Percentiles rank a stretch among this genome's conserved stretches.
Conservation (phyloP, 371 early-diverging fungal genomes). For the Gilbertella persicaria region DNA sequence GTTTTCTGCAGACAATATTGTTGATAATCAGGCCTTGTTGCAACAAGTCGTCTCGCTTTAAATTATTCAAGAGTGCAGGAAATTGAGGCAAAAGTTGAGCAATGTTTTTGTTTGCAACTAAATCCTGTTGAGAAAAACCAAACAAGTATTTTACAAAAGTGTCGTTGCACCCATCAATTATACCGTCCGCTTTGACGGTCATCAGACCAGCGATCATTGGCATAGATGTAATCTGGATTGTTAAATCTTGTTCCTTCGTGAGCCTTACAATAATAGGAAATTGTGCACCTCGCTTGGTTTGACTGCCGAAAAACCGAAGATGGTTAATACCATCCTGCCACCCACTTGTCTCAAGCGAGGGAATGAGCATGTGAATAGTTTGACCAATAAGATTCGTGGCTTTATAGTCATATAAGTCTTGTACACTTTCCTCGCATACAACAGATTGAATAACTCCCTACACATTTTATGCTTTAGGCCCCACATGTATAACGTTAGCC, state of each 20-base stretch:
- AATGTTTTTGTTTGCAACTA: constrained; percentile 48
- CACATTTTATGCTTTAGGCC: too few species aligned
- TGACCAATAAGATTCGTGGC: constrained; percentile 49
- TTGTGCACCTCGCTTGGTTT: constrained; percentile 55
- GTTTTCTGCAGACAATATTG: constrained; percentile 35
- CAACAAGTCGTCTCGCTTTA: constrained; percentile 35
- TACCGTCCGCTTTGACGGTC: constrained; percentile 54
- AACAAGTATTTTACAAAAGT: constrained; percentile 70
- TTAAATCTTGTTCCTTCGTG: constrained; percentile 7
- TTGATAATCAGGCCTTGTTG: constrained; percentile 45
- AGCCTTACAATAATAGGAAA: constrained; percentile 64
- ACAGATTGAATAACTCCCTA: constrained; percentile 57
- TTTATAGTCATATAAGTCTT: constrained; percentile 58
- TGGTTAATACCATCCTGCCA: constrained; percentile 42
- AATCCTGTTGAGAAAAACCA: constrained; percentile 59
- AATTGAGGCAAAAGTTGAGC: constrained; percentile 66
- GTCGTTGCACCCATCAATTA: constrained; percentile 64
- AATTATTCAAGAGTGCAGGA: constrained; percentile 45
- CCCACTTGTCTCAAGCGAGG: neutral
- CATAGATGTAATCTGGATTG: constrained; percentile 63
- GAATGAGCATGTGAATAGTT: constrained; percentile 33
- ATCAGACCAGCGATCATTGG: constrained; percentile 73
- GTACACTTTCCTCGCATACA: constrained; percentile 42
- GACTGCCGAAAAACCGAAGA: constrained; percentile 62
- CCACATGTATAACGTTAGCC: too few species aligned